phyloP scores from a whole-genome alignment of 179 eudicot species.

The Spergularia azorica region DNA sequence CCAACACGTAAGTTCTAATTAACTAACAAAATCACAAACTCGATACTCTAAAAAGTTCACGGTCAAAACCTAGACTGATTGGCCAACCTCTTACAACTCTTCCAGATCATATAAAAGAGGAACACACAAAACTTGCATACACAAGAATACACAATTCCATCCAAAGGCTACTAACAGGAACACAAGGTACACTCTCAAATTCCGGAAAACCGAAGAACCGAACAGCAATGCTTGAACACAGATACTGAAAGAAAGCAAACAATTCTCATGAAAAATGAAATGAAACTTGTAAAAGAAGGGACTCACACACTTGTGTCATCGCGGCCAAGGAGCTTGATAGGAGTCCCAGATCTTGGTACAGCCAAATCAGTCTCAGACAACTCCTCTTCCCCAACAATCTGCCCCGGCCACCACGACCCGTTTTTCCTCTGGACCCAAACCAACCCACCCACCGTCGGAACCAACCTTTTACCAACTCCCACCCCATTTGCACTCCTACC shows the following conservation, averaged over 20 bases:
- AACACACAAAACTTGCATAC: neutral
- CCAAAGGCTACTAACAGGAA: neutral
- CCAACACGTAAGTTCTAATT: no score
- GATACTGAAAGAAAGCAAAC: neutral
- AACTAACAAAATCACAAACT: no score
- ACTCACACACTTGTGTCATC: slow-evolving; percentile 81
- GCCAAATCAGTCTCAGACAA: slow-evolving; percentile 38
- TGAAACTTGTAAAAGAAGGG: slow-evolving; percentile 17
- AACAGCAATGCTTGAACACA: slow-evolving; percentile 15
- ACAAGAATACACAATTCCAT: neutral
- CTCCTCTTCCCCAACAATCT: slow-evolving; percentile 62
- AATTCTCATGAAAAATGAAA: no score
- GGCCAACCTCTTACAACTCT: neutral
- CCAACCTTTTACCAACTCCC: slow-evolving; percentile 39
- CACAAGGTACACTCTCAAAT: neutral
- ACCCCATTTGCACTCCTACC: slow-evolving; percentile 38
- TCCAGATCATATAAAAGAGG: neutral
- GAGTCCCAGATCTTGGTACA: slow-evolving; percentile 63
- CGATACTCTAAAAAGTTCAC: no score
- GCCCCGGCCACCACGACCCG: slow-evolving; percentile 96
- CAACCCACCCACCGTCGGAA: slow-evolving; percentile 57
- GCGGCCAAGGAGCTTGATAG: slow-evolving; percentile 81
- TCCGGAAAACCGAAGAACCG: neutral
- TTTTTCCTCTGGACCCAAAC: slow-evolving; percentile 87
- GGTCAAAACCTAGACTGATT: no score